These are phyloP conservation scores for Jaapia argillacea DNA, from an alignment of 768 basidiomycete species.

Conservation along the genomic window DNA sequence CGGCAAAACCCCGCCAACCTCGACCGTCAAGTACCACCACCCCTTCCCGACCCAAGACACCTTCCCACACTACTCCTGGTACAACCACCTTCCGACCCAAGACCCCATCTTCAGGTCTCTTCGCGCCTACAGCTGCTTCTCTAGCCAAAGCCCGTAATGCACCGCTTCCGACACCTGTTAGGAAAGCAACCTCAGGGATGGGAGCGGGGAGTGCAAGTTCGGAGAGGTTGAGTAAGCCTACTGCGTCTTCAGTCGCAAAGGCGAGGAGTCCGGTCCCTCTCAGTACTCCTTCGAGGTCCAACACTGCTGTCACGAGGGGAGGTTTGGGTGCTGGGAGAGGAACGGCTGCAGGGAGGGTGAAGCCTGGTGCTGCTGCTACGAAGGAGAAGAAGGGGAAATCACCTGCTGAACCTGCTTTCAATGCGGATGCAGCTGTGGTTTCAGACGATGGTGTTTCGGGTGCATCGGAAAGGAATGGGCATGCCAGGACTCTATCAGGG, in stretches of 20 bases:
- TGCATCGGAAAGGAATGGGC: slow-evolving; percentile 3
- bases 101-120: slow-evolving; percentile 58
- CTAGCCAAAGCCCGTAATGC: slow-evolving; percentile 59
- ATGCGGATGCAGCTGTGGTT: slow-evolving; percentile 1
- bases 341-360: slow-evolving; percentile 5
- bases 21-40: slow-evolving; percentile 22
- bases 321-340: slow-evolving; percentile 2
- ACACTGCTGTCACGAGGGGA: slow-evolving; percentile 5
- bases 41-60: slow-evolving; percentile 25
- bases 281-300: too few relatives aligned
- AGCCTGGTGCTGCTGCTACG: slow-evolving; percentile 14
- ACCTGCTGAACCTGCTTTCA: slow-evolving; percentile 2
- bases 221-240: slow-evolving; percentile 74
- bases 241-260: slow-evolving; percentile 64
- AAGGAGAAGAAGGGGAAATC: slow-evolving; percentile 14
- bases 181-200: slow-evolving; percentile 39
- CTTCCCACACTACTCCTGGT: slow-evolving; percentile 12
- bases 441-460: slow-evolving; percentile 15
- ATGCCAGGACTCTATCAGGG: slow-evolving; percentile 10
- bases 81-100: slow-evolving; percentile 33
- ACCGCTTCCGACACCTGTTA: slow-evolving; percentile 34
- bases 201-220: slow-evolving; percentile 36
- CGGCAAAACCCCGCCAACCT: slow-evolving; percentile 17
- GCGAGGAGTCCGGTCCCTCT: slow-evolving; percentile 33
- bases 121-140: slow-evolving; percentile 78